Evolutionary conservation across 176 grass and related monocot genomes (phyloP), one percentile per base, ranked within the genome.

Genomic region (Ampelocalamus luodianensis): DNA sequence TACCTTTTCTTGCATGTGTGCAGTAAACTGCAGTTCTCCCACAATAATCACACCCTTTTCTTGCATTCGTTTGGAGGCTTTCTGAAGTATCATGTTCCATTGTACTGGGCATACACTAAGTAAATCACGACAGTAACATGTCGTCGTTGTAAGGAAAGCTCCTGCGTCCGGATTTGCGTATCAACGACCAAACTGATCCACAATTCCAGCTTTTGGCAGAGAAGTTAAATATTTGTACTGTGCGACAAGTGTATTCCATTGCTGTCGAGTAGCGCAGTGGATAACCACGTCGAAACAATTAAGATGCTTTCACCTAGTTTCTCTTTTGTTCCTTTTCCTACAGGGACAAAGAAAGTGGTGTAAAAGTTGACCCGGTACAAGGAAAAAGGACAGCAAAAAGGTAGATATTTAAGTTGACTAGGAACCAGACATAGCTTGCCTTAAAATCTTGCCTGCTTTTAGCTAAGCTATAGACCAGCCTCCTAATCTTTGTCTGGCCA

Each of bases 301-400:
- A 23, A 54, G 54, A 16, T 17, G 15, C 88, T 77, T 65, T 86
- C 88, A 54, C 53, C 50, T 53, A 6, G n/a, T 32, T 59, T 76
- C 79, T 69, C 42, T 42, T 77, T 49, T 85, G 42, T n/a, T 55
- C 58, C 81, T 70, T 49, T 45, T 26, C n/a, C 15, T 46, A 58
- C 20, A 40, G 58, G 56, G 38, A 86, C 73, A 90, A 55, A 77
- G 38, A 26, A 60, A 72, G 65, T 49, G 38, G n/a, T 12, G 49
- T 27, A 73, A 72, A 72, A 50, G 84, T 78, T 87, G 89, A 87
- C 89, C 49, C 83, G 79, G 79, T 87, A 73, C 65, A 74, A 46
- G 88, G 88, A 29, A 87, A 79, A 72, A 66, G 0, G 79, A 87
- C 84, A 74, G 15, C 16, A 48, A 76, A 71, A 78, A 78, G n/a